Evolutionary conservation across 352 stramenopile genomes (phyloP).

Genomic region (Halophytophthora batemanensis): DNA sequence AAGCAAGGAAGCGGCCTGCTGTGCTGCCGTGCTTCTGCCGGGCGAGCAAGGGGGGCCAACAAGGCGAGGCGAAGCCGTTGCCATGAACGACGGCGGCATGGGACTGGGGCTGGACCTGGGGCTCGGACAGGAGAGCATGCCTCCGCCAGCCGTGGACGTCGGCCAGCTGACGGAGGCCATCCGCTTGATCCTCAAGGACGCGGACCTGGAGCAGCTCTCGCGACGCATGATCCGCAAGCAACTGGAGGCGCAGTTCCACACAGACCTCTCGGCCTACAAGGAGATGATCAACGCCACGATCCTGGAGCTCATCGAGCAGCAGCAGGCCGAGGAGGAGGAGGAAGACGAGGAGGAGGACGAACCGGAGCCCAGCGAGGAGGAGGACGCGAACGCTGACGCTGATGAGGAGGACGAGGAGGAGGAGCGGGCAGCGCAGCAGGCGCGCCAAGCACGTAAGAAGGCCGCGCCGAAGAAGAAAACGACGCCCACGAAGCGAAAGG

Average conservation of each 20-base stretch:
- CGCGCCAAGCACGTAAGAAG: constrained; percentile 61
- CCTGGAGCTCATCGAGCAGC: constrained; percentile 75
- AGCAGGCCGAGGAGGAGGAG: constrained; percentile 63
- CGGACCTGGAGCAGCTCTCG: constrained; percentile 82
- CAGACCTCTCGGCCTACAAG: constrained; percentile 78
- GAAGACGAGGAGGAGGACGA: constrained; percentile 39
- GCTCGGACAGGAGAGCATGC: constrained; percentile 34
- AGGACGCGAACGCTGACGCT: constrained; percentile 40
- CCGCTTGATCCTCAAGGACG: constrained; percentile 71
- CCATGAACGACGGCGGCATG: constrained; percentile 57
- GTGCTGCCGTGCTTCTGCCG: too few relatives aligned
- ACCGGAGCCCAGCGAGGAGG: constrained; percentile 42
- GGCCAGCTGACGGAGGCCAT: constrained; percentile 67
- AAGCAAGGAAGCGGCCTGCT: too few relatives aligned
- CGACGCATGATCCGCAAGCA: constrained; percentile 87
- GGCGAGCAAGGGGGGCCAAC: constrained; percentile 3
- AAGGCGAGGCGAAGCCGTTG: neutral
- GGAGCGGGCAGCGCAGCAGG: constrained; percentile 14
- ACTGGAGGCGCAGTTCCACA: constrained; percentile 73
- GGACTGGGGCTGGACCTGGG: constrained; percentile 52
- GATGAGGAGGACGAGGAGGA: constrained; percentile 21
- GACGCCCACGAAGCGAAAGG: constrained; percentile 24
- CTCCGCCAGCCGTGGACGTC: constrained; percentile 46
- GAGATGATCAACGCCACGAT: constrained; percentile 84
- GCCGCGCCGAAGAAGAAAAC: constrained; percentile 51